Evolutionary conservation across 768 basidiomycete genomes (phyloP), one percentile per base, ranked within the genome.

Genomic region (Boletellus ananas): DNA sequence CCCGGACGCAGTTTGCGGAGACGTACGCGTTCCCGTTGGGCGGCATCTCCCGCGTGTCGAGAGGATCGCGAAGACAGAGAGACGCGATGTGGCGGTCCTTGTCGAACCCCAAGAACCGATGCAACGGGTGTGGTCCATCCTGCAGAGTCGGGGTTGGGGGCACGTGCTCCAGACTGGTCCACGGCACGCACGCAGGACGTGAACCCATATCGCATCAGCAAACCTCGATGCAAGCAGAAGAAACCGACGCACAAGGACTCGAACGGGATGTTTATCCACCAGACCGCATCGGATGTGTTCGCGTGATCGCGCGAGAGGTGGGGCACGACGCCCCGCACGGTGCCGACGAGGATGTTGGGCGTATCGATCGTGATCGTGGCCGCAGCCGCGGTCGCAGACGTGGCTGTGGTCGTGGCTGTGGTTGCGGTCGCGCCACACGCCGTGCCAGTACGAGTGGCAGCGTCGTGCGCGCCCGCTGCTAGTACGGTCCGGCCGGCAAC

Each of bases 261-360:
- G 59, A 90, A 91, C 1, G 89, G 81, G 0, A 90, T 69, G 52
- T 86, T 77, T 0, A 87, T 66, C 79, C 85, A 87, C 50, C 65
- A 74, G 29, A 88, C 76, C 1, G 80, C 74, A 9, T 68, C 57
- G 1, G 78, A 78, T 25, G 57, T 54, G 17, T 60, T 58, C 20
- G 75, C 66, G 49, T 87, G 79, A 58, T 89, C 87, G 38, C 79
- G 70, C 7, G 86, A 83, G 6, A 91, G 70, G 65, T 92, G 90
- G 0, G 85, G 84, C 0, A 92, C 73, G 23, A 84, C 72, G 0
- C 90, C 90, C 13, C 90, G 81, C 37, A 85, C 85, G 4, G 88
- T 88, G 4, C 75, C 65, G 0, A 81, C 74, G 21, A 89, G 62
- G 39, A 87, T 51, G 3, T 75, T 77, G 1, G 90, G 90, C 0